Evolutionary conservation across 2,329 filamentous ascomycete genomes (phyloP), one percentile per base, ranked within the genome.

Genomic region (Uncinocarpus reesii): DNA sequence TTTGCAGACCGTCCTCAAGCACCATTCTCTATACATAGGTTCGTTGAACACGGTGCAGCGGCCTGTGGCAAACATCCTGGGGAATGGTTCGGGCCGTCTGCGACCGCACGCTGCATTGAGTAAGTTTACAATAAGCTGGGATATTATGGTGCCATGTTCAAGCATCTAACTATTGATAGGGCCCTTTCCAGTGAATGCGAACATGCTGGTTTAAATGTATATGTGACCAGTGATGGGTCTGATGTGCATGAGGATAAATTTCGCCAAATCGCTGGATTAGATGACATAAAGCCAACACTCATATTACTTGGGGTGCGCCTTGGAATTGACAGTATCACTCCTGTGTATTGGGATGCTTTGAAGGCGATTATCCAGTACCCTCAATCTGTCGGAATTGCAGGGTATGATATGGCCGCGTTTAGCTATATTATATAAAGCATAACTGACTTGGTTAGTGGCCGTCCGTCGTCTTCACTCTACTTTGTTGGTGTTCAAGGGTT

Each of bases 1-100:
- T 98, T 98, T 59, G 86, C 90, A 20, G 92, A 98, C 60, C 82
- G 90, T 53, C 80, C 86, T 2, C 76, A 75, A 55, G 88, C 92
- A 2, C 86, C 88, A 0, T 96, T 94, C 62, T 96, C 90, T 1
- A 87, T 98, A 57, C 92, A 98, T 60, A 86, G 83, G 53, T 98
- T 98, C 60, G 92, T 98, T 29, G 75, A 82, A 46, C 84, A 95
- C 58, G 92, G 92, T 15, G 88, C 88, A 20, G 74, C 77, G 29
- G 83, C 84, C 2, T 98, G 92, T 65, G 89, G 87, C 3, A 96
- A 95, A 66, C 86, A 93, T 60, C 92, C 92, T 0, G 92, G 92
- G 31, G 87, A 96, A 67, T 98, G 92, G 92, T 98, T 98, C 67
- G 92, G 92, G 0, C 92, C 92, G n/a, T 95, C 88, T 15, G 92